A percentile compares a stretch with the other conserved stretches of the same genome.
phyloP scores from a whole-genome alignment of 306 rosid genomes.

The Castanea sativa region DNA sequence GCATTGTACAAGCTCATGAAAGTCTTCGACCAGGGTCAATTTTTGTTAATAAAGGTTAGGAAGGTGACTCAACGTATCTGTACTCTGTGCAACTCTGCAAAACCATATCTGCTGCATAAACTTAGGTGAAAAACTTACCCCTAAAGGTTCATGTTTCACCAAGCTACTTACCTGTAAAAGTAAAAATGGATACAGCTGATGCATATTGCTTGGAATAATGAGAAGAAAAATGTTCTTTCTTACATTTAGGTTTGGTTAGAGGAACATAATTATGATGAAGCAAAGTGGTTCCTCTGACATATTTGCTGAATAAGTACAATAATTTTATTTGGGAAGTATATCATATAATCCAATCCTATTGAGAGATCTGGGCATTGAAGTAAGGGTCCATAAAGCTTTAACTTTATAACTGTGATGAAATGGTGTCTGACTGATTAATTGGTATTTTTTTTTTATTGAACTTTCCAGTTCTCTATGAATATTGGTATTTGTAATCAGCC shows the following conservation, averaged over 20 bases:
- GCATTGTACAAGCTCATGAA: conserved; percentile 78
- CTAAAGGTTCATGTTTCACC: background rate
- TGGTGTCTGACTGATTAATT: background rate
- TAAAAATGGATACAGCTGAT: background rate
- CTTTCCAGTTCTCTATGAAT: background rate
- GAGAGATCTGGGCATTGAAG: background rate
- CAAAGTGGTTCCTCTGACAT: background rate
- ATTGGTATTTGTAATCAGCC: background rate
- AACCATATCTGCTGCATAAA: background rate
- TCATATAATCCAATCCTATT: background rate
- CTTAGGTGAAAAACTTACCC: background rate
- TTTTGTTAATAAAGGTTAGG: conserved; percentile 67
- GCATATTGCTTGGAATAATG: background rate
- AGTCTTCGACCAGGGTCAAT: conserved; percentile 76
- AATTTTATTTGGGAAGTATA: background rate
- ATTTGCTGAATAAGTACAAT: background rate
- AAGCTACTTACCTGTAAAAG: background rate
- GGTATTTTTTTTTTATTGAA: background rate
- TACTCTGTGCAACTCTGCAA: background rate
- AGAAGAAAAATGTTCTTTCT: background rate
- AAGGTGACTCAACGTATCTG: background rate
- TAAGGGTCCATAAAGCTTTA: background rate
- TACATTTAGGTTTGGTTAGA: background rate
- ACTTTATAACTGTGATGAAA: background rate
- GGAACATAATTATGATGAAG: background rate